Base-by-base conservation (phyloP, 208 protist genomes). In the Trypanosoma conorhini region DNA sequence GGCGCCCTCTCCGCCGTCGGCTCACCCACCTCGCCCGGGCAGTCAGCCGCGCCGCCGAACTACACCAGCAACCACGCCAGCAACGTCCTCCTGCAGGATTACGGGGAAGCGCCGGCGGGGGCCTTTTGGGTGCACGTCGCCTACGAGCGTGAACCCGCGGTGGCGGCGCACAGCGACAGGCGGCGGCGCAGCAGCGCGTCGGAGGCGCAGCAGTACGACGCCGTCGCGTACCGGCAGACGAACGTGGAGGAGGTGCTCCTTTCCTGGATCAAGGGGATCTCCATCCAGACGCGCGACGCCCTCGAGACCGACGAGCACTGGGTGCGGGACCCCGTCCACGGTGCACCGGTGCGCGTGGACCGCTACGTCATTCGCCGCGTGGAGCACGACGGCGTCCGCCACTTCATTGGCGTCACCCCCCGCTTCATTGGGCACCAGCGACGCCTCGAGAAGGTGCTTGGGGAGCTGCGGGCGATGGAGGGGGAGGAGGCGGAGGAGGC, bases 201-300 rank as follows among this genome's bases (percentile, higher is more conserved):
- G 12, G 59, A 62, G 7, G 10, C n/a, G 8, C 58, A 64, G 28
- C 51, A 67, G 24, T 51, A 44, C 42, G 51, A 67, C 13, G 26
- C 0, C 56, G 51, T 50, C 5, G 21, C 51, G 66, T 66, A 51
- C 54, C 71, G n/a, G 62, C 63, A 24, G 15, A 77, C 88, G 52
- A 81, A 93, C 64, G 55, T 89, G 19, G 87, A 93, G 68, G 84
- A 93, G 70, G 80, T 93, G 35, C 72, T 93, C 33, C 76, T 93
- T n/a, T 72, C 79, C 26, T 93, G 87, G 85, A 83, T 90, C 5
- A 88, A 89, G 57, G 67, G 62, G 40, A 78, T 88, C 7, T 75
- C 67, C 1, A 79, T 85, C 46, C 70, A 76, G 46, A 87, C 79
- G 0, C 79, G 85, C 12, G 83, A 93, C 62, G 75, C 71, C 21